phyloP scores from a whole-genome alignment of 192 early-diverging fungal species.

The Haplosporangium gracile region DNA sequence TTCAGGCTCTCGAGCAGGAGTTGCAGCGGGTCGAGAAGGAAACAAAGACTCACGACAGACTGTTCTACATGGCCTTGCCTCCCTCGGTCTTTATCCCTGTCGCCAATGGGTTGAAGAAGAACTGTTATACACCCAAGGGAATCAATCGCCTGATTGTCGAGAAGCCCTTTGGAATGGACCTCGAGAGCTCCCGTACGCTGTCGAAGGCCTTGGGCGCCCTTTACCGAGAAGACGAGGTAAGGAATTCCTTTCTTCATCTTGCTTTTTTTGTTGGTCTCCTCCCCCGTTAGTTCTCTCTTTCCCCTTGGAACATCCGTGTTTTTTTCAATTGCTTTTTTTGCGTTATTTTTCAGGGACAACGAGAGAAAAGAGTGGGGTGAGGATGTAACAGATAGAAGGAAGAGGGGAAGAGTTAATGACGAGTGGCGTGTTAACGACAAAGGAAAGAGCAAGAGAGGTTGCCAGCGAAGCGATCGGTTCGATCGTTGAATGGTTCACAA shows the following conservation, averaged over 20 bases:
- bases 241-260: background rate
- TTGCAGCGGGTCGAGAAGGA: slow-evolving; percentile 71
- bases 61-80: slow-evolving; percentile 90
- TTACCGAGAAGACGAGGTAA: slow-evolving; percentile 86
- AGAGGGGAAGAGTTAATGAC: background rate
- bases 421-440: background rate
- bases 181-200: slow-evolving; percentile 78
- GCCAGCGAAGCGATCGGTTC: background rate
- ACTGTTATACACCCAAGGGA: slow-evolving; percentile 73
- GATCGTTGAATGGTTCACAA: background rate
- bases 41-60: slow-evolving; percentile 56
- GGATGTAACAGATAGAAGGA: background rate
- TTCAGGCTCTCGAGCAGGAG: slow-evolving; percentile 69
- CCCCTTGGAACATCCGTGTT: background rate
- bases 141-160: slow-evolving; percentile 89
- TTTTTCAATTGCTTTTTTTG: background rate
- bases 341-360: background rate
- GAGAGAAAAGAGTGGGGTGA: background rate
- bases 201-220: slow-evolving; percentile 75
- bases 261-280: background rate
- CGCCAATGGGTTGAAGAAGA: slow-evolving; percentile 76
- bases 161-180: slow-evolving; percentile 96
- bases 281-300: background rate
- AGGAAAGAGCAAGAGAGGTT: background rate
- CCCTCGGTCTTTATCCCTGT: slow-evolving; percentile 92